phyloP scores from a whole-genome alignment of 2,329 filamentous ascomycete genomes.

The Fonsecaea pedrosoi region DNA sequence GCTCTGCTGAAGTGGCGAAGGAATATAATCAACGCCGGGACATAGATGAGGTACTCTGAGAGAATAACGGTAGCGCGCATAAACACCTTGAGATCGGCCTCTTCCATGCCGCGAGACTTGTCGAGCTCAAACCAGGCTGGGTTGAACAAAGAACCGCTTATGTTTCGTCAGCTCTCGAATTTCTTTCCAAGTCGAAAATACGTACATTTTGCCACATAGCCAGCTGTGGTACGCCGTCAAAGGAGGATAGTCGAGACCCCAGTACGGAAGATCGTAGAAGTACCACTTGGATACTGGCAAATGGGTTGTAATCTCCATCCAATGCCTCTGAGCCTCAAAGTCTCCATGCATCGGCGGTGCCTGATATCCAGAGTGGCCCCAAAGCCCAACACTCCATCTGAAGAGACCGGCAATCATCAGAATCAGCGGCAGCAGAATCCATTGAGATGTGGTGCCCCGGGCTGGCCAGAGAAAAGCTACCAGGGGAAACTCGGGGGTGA shows the following conservation, averaged over 20 bases:
- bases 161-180: constrained; percentile 33
- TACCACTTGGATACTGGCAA: constrained; percentile 96
- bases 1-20: constrained; percentile 79
- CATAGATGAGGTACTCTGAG: constrained; percentile 88
- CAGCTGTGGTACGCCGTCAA: constrained; percentile 98
- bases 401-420: constrained; percentile 92
- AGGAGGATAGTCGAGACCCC: constrained; percentile 97
- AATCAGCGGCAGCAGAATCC: constrained; percentile 85
- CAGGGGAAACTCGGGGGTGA: constrained; percentile 80
- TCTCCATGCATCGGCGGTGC: constrained; percentile 92
- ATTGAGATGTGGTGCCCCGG: constrained; percentile 81
- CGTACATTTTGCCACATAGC: constrained; percentile 81
- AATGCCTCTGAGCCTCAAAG: constrained; percentile 96
- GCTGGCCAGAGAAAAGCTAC: constrained; percentile 95
- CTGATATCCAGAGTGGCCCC: constrained; percentile 90
- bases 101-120: constrained; percentile 80
- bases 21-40: constrained; percentile 85
- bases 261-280: constrained; percentile 95
- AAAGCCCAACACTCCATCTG: constrained; percentile 88
- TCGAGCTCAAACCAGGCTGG: constrained; percentile 87
- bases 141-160: constrained; percentile 74
- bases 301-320: constrained; percentile 95
- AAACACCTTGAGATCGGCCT: constrained; percentile 82
- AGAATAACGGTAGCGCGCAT: constrained; percentile 92
- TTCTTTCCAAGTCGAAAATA: constrained; percentile 17